These are phyloP conservation scores for Boletus nobilissimus DNA, from an alignment of 1,284 basidiomycete species.

Conservation along the genomic window DNA sequence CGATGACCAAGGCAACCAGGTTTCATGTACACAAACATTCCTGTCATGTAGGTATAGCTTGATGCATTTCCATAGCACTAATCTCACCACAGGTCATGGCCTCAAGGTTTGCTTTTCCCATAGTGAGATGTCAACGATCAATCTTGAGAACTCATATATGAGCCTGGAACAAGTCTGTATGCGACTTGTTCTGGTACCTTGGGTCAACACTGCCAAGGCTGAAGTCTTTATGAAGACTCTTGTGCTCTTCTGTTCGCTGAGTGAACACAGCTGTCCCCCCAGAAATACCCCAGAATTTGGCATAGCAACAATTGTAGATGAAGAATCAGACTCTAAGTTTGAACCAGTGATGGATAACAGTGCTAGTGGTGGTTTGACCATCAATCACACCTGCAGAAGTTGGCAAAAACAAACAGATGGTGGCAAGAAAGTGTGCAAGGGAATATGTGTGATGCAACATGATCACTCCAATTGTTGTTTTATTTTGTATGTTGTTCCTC, in stretches of 20 bases:
- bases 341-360: neutral
- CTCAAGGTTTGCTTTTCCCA: conserved; percentile 19
- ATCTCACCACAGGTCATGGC: neutral
- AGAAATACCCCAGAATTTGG: neutral
- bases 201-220: neutral
- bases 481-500: neutral
- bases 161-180: neutral
- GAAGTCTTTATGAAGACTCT: conserved; percentile 24
- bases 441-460: neutral
- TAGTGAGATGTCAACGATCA: neutral
- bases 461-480: conserved; percentile 1
- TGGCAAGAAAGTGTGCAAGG: neutral
- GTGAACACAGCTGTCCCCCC: conserved; percentile 10
- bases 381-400: neutral
- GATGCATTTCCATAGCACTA: neutral
- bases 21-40: neutral
- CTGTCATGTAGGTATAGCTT: neutral
- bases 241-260: conserved; percentile 15
- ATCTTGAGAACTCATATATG: neutral
- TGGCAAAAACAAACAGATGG: neutral
- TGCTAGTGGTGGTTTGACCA: neutral
- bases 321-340: neutral
- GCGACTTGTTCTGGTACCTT: neutral
- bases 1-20: neutral
- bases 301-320: neutral